Evolutionary conservation across 2,329 filamentous ascomycete species (phyloP), one percentile per base, ranked within the genome.

Genomic region (Colletotrichum orchidophilum): DNA sequence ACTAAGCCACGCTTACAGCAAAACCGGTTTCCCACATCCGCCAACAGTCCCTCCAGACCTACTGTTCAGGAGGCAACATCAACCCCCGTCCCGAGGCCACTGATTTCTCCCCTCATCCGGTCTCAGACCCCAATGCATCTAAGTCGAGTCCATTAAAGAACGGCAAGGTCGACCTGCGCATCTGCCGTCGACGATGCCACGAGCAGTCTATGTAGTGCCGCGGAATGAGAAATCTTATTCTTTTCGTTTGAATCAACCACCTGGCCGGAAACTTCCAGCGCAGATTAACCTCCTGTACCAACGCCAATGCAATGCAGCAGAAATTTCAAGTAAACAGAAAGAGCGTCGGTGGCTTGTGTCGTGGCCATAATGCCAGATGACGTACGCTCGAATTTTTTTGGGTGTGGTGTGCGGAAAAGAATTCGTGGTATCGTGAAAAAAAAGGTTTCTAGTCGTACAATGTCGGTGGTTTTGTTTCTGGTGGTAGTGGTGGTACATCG

Each of bases 281-380:
- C 31, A 63, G 55, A 49, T 67, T 68, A 70, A 70, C 70, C 66
- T 75, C 77, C 70, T 77, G 78, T 81, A 74, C 81, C 78, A 89
- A 90, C 87, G 87, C 87, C 87, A 80, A 77, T 89, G 87, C 87
- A 87, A 89, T 89, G 87, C 87, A 84, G 67, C 73, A 78, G 75
- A 75, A 77, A 77, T 9, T 77, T 75, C 75, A 81, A 79, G 78
- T 81, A 78, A 77, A 75, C 55, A 65, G 67, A 60, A 63, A 52
- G 62, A 55, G 57, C 55, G 70, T 59, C 72, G 29, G 29, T 35
- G 9, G 11, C 64, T 42, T 21, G 12, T 6, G 24, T 7, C 33
- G 33, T 52, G 62, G 59, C 60, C 58, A 68, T 63, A n/a, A 9
- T 58, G 49, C 63, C 71, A 49, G 11, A n/a, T 50, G 53, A 50